These are phyloP conservation scores for Penicillium steckii DNA, from an alignment of 495 filamentous ascomycete genomes.

Conservation along the genomic window DNA sequence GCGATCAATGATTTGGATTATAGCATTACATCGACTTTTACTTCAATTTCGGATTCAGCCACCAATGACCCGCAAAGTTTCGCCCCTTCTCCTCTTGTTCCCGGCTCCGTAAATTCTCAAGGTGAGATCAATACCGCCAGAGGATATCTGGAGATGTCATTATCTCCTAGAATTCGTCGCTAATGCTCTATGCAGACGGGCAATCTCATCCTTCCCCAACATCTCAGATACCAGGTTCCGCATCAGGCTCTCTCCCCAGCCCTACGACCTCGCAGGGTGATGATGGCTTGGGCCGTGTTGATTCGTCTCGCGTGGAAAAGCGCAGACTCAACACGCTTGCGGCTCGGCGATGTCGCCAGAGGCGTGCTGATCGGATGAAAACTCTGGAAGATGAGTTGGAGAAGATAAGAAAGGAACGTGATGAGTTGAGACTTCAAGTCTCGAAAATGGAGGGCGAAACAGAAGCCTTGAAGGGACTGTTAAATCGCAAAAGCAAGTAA, in stretches of 20 bases:
- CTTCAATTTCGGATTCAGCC: conserved; percentile 27
- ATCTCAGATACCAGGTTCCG: conserved; percentile 19
- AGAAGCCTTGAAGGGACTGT: conserved; percentile 35
- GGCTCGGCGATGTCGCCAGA: conserved; percentile 69
- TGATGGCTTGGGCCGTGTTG: conserved; percentile 15
- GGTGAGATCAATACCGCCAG: conserved; percentile 10
- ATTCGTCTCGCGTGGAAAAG: conserved; percentile 43
- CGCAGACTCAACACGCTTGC: conserved; percentile 68
- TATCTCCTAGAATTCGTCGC: too few relatives aligned
- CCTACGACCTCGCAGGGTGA: conserved; percentile 25
- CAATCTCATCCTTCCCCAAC: conserved; percentile 22
- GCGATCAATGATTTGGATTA: conserved; percentile 14
- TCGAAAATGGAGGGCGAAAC: conserved; percentile 65
- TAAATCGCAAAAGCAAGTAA: conserved; percentile 22
- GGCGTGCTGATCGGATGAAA: conserved; percentile 63
- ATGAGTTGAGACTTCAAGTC: conserved; percentile 62
- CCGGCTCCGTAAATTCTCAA: conserved; percentile 25
- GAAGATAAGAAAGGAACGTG: conserved; percentile 57
- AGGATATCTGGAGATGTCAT: not conserved
- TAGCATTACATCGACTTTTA: conserved; percentile 17
- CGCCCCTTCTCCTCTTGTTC: conserved; percentile 8
- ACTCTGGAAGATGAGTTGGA: conserved; percentile 62
- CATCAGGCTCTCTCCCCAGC: conserved; percentile 18
- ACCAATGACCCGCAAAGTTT: conserved; percentile 12
- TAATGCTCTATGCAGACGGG: conserved; percentile 8